A percentile compares a stretch with the other conserved stretches of the same genome.
These are phyloP conservation scores for Eleusine coracana DNA, from an alignment of 176 grass and related monocot genomes.

Conservation along the genomic window DNA sequence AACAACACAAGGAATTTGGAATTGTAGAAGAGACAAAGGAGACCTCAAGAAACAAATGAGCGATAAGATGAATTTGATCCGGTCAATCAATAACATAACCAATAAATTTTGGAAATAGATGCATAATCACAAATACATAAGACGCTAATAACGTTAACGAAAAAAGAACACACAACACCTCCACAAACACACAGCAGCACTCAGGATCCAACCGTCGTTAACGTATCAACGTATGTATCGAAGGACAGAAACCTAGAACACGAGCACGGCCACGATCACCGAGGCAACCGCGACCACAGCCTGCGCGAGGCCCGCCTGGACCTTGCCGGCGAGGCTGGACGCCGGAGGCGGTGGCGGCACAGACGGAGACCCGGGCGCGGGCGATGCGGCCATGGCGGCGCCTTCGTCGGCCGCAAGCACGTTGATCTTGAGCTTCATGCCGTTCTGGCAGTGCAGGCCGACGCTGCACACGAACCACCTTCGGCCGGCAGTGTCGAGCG, in stretches of 20 bases:
- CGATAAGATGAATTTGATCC: neutral
- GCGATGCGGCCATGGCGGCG: neutral
- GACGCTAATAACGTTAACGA: neutral
- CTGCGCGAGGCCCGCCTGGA: neutral
- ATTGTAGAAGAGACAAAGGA: neutral
- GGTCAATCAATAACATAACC: neutral
- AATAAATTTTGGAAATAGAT: neutral
- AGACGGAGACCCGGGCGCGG: neutral
- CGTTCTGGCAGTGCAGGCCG: constrained; percentile 31
- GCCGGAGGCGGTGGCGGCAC: neutral
- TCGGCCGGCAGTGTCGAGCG: constrained; percentile 27
- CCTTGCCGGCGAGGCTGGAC: constrained; percentile 17
- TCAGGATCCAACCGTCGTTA: neutral
- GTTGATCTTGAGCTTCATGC: constrained; percentile 52
- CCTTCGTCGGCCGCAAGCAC: neutral
- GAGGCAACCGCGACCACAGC: neutral
- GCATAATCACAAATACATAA: neutral
- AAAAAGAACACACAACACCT: neutral
- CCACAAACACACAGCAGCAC: neutral
- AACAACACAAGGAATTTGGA: neutral
- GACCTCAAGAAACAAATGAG: neutral
- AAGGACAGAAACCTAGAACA: constrained; percentile 22
- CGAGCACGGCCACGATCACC: constrained; percentile 19
- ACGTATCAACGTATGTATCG: neutral
- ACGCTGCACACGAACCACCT: constrained; percentile 56